phyloP scores from a whole-genome alignment of 1,284 basidiomycete genomes.

The Austroboletus sp. region DNA sequence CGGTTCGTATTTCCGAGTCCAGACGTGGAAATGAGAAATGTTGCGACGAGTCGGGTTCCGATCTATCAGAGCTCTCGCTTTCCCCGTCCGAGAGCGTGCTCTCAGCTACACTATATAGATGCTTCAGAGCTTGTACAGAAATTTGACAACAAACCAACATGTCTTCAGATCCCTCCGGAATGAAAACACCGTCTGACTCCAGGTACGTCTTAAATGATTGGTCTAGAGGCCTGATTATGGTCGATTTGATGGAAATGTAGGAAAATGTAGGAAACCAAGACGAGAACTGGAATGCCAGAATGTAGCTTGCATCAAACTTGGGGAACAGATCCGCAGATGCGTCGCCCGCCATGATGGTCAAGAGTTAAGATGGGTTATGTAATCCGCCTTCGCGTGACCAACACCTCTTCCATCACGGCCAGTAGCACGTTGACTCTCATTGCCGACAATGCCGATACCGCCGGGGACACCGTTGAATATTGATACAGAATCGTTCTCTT shows the following conservation, averaged over 20 bases:
- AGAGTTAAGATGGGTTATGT: not conserved
- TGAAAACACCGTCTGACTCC: constrained; percentile 70
- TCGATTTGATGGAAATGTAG: constrained; percentile 67
- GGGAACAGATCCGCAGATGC: constrained; percentile 15
- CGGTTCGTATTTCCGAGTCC: constrained; percentile 64
- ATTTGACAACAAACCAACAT: constrained; percentile 40
- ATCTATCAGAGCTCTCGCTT: constrained; percentile 35
- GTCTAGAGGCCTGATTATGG: constrained; percentile 66
- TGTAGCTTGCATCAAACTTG: constrained; percentile 30
- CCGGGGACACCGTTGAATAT: constrained; percentile 9
- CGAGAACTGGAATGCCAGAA: constrained; percentile 78
- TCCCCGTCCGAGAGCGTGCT: constrained; percentile 51
- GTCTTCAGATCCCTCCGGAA: constrained; percentile 79
- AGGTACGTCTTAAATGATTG: constrained; percentile 68
- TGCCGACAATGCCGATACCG: constrained; percentile 12
- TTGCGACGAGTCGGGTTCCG: constrained; percentile 37
- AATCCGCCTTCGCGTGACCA: not conserved
- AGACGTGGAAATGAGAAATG: constrained; percentile 69
- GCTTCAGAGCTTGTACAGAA: constrained; percentile 12
- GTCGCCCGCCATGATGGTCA: not conserved
- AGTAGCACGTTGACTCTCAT: not conserved
- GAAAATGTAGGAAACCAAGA: constrained; percentile 81
- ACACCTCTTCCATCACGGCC: not conserved
- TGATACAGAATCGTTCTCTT: constrained; percentile 31
- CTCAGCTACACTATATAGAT: constrained; percentile 39